Evolutionary conservation across 305 asterid species (phyloP), one percentile per base, ranked within the genome.

Genomic region (Euphrasia arctica): DNA sequence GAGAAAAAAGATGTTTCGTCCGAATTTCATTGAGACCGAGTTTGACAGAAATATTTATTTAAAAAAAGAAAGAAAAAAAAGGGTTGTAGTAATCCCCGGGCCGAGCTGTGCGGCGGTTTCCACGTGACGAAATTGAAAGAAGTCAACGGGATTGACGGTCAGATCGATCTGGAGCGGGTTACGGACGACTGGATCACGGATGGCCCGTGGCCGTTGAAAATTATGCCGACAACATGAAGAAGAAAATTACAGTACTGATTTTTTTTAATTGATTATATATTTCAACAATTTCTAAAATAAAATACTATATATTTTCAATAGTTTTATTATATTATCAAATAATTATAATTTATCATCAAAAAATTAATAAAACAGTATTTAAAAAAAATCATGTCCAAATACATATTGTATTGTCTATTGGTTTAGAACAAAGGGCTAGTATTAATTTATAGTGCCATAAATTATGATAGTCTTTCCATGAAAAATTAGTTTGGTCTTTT

Each of bases 51-150:
- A 36, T 36, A 36, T 18, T 18, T 18, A 18, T 4, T 31, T 31
- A 2, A 3, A 31, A 42, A 48, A 6, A 8, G 39, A 25, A 28
- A 36, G 22, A 18, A 18, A 7, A 2, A 43, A 67, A 22, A 10
- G 47, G 36, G 3, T 39, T 14, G 60, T 60, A 62, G 25, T 5
- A 29, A 57, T 65, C 85, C 79, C 85, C 88, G 85, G 79, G 83
- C 95, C 95, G 83, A 77, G 34, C 68, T 43, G 69, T 78, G 90
- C 92, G 95, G 92, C 91, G 82, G 77, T 70, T 82, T 79, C 79
- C 96, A 86, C 90, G 95, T 89, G 95, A 80, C 70, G 78, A 68
- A 80, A 82, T 77, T 64, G 79, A 74, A 79, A 71, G 61, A 82
- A 79, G 95, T 86, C 88, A 73, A 75, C 79, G 25, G 42, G 25